A percentile compares a stretch with the other conserved stretches of the same genome.
phyloP scores from a whole-genome alignment of 2,329 filamentous ascomycete species.

The Colletotrichum acutatum region DNA sequence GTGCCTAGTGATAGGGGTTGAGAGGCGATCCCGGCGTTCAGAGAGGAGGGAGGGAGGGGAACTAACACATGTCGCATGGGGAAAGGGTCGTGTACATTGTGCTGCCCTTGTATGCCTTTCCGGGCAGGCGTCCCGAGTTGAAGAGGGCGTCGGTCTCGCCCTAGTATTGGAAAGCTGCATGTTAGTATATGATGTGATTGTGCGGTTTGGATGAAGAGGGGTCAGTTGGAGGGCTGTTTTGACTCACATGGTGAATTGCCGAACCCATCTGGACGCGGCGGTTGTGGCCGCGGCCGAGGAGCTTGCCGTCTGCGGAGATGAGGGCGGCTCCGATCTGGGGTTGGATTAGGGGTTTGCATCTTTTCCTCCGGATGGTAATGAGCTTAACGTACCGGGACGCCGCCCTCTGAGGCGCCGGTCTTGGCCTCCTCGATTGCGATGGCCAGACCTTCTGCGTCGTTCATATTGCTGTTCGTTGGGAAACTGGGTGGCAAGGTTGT shows the following conservation, averaged over 20 bases:
- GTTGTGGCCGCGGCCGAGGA: conserved; percentile 79
- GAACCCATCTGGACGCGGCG: conserved; percentile 79
- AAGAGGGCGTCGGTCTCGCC: conserved; percentile 82
- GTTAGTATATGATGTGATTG: background rate
- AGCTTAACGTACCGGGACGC: conserved; percentile 21
- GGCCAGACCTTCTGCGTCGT: conserved; percentile 31
- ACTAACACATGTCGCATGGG: conserved; percentile 79
- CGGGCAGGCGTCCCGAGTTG: conserved; percentile 77
- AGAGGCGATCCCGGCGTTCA: background rate
- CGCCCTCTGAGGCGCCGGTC: conserved; percentile 26
- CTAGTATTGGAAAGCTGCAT: conserved; percentile 51
- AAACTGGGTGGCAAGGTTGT: background rate
- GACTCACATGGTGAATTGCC: conserved; percentile 74
- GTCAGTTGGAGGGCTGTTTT: too few relatives aligned
- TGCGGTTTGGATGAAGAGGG: too few relatives aligned
- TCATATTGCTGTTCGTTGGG: conserved; percentile 10
- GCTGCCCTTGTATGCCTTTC: conserved; percentile 70
- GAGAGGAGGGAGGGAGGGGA: background rate
- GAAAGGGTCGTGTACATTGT: conserved; percentile 89
- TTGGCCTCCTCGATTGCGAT: conserved; percentile 35
- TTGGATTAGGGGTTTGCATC: background rate
- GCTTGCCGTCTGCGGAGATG: conserved; percentile 74
- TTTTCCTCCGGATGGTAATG: background rate
- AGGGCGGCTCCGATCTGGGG: conserved; percentile 64
- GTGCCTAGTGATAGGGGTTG: conserved; percentile 53